phyloP scores from a whole-genome alignment of 495 filamentous ascomycete genomes.

The Talaromyces stipitatus region DNA sequence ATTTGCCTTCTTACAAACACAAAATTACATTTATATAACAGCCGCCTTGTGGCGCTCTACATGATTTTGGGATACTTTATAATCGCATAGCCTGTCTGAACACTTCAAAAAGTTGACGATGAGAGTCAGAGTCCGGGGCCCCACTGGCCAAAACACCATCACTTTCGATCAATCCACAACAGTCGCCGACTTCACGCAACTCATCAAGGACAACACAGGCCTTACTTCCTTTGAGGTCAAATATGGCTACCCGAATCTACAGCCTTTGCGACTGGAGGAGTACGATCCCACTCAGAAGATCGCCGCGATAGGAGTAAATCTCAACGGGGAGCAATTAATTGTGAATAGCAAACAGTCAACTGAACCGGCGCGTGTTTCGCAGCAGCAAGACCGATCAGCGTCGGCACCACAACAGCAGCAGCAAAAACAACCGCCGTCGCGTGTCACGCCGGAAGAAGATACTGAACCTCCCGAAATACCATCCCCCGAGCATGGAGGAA shows the following conservation, averaged over 20 bases:
- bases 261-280: conserved; percentile 53
- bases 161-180: conserved; percentile 57
- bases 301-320: conserved; percentile 50
- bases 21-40: background rate
- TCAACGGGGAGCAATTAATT: conserved; percentile 80
- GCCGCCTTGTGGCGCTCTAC: background rate
- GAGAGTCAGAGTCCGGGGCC: conserved; percentile 56
- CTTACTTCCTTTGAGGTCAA: conserved; percentile 61
- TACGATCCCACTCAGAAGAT: conserved; percentile 39
- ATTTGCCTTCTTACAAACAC: background rate
- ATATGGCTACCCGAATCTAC: conserved; percentile 73
- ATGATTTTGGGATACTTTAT: background rate
- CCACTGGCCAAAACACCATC: conserved; percentile 54
- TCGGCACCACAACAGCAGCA: conserved; percentile 11
- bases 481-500: conserved; percentile 52
- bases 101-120: conserved; percentile 24
- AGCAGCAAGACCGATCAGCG: conserved; percentile 13
- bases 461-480: conserved; percentile 65
- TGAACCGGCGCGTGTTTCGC: background rate
- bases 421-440: conserved; percentile 17
- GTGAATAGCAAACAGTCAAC: conserved; percentile 41
- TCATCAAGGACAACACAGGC: conserved; percentile 49
- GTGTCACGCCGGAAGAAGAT: conserved; percentile 18
- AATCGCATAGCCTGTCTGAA: background rate
- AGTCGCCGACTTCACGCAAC: conserved; percentile 50